Evolutionary conservation across 352 stramenopile species (phyloP).

Genomic region (Phytophthora palmivora): DNA sequence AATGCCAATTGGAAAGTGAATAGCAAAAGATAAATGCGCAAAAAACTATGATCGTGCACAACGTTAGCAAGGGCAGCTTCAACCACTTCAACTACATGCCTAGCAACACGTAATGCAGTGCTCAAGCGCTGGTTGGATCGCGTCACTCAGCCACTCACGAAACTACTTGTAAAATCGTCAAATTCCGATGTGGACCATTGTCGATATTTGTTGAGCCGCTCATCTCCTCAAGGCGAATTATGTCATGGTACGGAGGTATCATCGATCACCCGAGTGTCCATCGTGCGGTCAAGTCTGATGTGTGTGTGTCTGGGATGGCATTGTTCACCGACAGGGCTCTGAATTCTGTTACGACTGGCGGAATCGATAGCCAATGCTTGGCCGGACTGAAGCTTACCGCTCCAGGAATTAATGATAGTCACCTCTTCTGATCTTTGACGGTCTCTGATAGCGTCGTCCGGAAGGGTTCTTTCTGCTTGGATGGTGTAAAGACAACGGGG

Average conservation of each 20-base stretch:
- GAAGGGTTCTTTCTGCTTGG: neutral
- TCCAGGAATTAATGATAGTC: no score
- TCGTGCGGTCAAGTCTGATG: constrained; percentile 20
- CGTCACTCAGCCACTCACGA: constrained; percentile 16
- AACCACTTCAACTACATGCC: neutral
- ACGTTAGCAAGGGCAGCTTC: constrained; percentile 1
- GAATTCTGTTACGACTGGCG: constrained; percentile 14
- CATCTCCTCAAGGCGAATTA: constrained; percentile 5
- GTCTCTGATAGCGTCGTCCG: no score
- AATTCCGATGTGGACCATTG: constrained; percentile 30
- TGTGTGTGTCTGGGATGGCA: neutral
- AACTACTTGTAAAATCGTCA: constrained; percentile 13
- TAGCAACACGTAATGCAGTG: constrained; percentile 13
- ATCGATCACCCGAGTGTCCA: constrained; percentile 19
- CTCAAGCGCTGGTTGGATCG: constrained; percentile 10
- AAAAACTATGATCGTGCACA: no score
- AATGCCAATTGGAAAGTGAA: constrained; percentile 30
- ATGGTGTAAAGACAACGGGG: neutral
- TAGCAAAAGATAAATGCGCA: no score
- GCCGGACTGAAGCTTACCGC: neutral
- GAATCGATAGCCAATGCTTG: constrained; percentile 21
- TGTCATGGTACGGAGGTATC: neutral
- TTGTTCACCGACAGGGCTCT: neutral
- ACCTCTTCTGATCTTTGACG: no score
- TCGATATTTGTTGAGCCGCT: constrained; percentile 4